Conservation (phyloP, 108 stramenopile genomes). For the Cyclotella distinguenda region DNA sequence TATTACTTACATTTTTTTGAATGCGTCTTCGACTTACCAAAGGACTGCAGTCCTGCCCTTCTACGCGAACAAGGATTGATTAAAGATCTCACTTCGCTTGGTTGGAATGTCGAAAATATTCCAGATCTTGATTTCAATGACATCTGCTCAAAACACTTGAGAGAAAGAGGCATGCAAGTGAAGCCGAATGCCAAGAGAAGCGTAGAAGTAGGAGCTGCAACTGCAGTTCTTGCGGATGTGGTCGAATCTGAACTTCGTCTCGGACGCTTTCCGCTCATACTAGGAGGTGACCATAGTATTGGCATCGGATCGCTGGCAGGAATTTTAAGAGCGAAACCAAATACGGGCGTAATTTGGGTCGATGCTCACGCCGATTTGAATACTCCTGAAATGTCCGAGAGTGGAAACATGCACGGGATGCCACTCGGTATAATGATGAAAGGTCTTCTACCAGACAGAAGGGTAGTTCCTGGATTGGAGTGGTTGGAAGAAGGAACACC, state of each 20-base stretch:
- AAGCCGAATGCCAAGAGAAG: constrained; percentile 71
- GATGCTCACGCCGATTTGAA: constrained; percentile 99
- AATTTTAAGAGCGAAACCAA: constrained; percentile 76
- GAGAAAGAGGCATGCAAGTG: constrained; percentile 2
- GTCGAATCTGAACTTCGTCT: constrained; percentile 60
- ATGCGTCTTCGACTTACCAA: neutral
- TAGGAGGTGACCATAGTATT: constrained; percentile 98
- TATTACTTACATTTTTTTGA: neutral
- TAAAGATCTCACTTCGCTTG: constrained; percentile 64
- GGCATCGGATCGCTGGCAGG: constrained; percentile 93
- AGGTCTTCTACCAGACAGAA: constrained; percentile 67
- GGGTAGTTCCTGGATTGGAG: constrained; percentile 85
- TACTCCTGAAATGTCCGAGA: constrained; percentile 83
- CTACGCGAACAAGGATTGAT: constrained; percentile 72
- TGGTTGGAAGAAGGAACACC: constrained; percentile 61
- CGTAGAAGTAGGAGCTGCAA: constrained; percentile 55
- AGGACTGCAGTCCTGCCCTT: constrained; percentile 75
- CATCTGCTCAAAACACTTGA: constrained; percentile 23
- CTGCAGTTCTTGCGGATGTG: constrained; percentile 48
- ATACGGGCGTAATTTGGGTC: constrained; percentile 97
- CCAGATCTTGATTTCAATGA: constrained; percentile 73
- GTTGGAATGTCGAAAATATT: constrained; percentile 84
- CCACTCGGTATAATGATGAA: constrained; percentile 94
- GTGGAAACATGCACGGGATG: constrained; percentile 99
- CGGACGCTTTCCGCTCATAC: constrained; percentile 83